Base-by-base conservation (phyloP, 1,139 yeast species). In the Hansenula sp. region DNA sequence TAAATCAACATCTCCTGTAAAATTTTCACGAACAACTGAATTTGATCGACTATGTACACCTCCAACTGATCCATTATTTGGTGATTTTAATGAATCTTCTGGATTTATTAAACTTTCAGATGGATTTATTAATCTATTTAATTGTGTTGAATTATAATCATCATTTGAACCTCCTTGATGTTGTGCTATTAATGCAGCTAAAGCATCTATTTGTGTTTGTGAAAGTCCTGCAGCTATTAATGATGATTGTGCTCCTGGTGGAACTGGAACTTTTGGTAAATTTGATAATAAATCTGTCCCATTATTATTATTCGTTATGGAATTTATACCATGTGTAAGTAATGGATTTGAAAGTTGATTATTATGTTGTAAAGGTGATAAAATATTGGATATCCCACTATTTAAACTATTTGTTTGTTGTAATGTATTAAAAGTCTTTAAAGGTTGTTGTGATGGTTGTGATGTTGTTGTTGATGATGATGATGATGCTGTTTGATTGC, bases 111-210 rank as follows among this genome's bases (percentile, higher is more conserved):
- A 25, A 33, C 35, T 33, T 33, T 33, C 29, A 6, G 35, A 24
- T 7, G 35, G 35, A 7, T 19, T 12, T 5, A 28, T 34, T 16
- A 26, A 34, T 19, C 13, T 8, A 24, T 17, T 35, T 38, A 42
- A 42, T 36, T n/a, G n/a, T n/a, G n/a, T 34, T 24, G 43, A 34
- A 32, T 38, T 40, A 38, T 27, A 31, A 27, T 18, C 31, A 45
- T 28, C 27, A 16, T 29, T 39, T 37, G 19, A 36, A n/a, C 24
- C 48, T n/a, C 45, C 48, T 56, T 80, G 84, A 57, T 82, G 84
- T 51, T 79, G 84, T 0, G 89, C 90, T 31, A 82, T 77, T 41
- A 83, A 65, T 1, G 87, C 86, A 20, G 86, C 79, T 32, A 83
- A 65, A 4, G 86, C 77, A 54, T 82, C 88, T 18, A 83, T 82